These are phyloP conservation scores for Colletotrichum sp. DNA, from an alignment of 2,329 filamentous ascomycete genomes.

Conservation along the genomic window DNA sequence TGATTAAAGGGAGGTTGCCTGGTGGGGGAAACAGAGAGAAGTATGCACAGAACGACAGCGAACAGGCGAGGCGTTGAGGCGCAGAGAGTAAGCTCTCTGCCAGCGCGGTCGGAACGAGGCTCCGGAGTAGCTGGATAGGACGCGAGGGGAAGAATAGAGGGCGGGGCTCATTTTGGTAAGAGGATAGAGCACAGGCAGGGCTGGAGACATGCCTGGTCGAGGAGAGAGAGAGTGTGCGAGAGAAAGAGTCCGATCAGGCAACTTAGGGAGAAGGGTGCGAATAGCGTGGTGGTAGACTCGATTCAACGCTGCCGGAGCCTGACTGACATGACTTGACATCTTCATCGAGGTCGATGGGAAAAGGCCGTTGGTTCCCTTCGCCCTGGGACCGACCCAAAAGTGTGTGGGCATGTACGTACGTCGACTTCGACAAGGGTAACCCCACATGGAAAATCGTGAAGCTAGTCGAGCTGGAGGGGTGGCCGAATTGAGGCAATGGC, in stretches of 20 bases:
- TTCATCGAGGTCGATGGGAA: background rate
- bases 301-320: background rate
- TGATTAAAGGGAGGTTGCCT: conserved; percentile 17
- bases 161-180: background rate
- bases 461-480: conserved; percentile 3
- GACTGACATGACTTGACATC: conserved; percentile 11
- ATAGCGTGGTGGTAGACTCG: background rate
- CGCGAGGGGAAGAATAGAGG: background rate
- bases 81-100: conserved; percentile 14
- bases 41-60: background rate
- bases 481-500: background rate
- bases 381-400: background rate
- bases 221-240: background rate
- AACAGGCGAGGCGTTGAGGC: background rate
- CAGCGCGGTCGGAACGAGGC: conserved; percentile 18
- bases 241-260: background rate
- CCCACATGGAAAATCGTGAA: conserved; percentile 9
- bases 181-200: background rate
- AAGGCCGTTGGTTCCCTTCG: conserved; percentile 2
- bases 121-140: conserved; percentile 2
- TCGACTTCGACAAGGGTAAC: background rate
- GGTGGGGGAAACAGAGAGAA: background rate
- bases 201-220: background rate
- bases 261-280: conserved; percentile 8
- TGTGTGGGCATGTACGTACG: background rate